Evolutionary conservation across 2,329 filamentous ascomycete genomes (phyloP).

Genomic region (Sarocladium brachiariae): DNA sequence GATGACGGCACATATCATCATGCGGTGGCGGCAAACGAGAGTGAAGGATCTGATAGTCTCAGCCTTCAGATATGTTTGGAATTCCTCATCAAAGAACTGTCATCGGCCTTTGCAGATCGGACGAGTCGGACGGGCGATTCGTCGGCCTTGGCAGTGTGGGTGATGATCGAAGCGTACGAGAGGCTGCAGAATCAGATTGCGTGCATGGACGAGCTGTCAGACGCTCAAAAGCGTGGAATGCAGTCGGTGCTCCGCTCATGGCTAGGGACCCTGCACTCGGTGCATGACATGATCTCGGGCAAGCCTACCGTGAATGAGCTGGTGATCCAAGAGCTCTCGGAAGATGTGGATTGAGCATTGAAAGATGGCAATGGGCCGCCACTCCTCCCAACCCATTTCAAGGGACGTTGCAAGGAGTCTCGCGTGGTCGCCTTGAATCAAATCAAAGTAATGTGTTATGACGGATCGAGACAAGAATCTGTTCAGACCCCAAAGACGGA

Average conservation of each 20-base stretch:
- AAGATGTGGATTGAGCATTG: neutral
- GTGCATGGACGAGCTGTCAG: slow-evolving; percentile 22
- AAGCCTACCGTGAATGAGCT: neutral
- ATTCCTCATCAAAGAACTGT: slow-evolving; percentile 43
- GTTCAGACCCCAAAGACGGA: too few species aligned
- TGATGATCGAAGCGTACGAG: slow-evolving; percentile 55
- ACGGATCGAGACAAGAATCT: too few species aligned
- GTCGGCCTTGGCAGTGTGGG: slow-evolving; percentile 44
- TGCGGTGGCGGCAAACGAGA: slow-evolving; percentile 11
- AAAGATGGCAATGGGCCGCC: neutral
- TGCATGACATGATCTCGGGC: slow-evolving; percentile 28
- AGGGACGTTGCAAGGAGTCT: too few species aligned
- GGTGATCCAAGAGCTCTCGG: neutral
- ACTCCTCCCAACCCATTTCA: too few species aligned
- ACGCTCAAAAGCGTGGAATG: slow-evolving; percentile 24
- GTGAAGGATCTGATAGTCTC: slow-evolving; percentile 26
- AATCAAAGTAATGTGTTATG: neutral
- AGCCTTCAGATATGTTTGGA: slow-evolving; percentile 45
- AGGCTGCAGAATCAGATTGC: slow-evolving; percentile 40
- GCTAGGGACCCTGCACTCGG: slow-evolving; percentile 40
- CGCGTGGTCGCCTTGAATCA: neutral
- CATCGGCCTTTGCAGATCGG: slow-evolving; percentile 28
- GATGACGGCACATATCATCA: slow-evolving; percentile 13
- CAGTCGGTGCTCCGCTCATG: slow-evolving; percentile 41
- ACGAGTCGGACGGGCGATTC: slow-evolving; percentile 20